A percentile compares a stretch with the other conserved stretches of the same genome.
These are phyloP conservation scores for Syzygium aromaticum DNA, from an alignment of 345 rosid species.

Conservation along the genomic window DNA sequence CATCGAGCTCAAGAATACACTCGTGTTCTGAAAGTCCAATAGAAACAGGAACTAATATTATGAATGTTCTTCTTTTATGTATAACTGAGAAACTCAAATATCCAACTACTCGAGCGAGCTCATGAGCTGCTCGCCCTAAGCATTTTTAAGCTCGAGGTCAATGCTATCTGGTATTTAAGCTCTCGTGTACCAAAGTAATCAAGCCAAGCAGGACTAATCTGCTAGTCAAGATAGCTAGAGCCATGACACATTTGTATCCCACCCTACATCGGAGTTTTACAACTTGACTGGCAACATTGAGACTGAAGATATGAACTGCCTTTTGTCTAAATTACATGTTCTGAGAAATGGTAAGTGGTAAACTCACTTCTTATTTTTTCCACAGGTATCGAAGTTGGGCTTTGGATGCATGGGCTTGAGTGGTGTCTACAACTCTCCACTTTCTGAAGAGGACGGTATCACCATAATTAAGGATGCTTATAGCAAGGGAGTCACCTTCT, in stretches of 20 bases:
- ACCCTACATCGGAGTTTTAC: background rate
- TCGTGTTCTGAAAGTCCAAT: background rate
- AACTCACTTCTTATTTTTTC: background rate
- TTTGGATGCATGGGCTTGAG: slow-evolving; percentile 40
- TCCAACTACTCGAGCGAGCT: background rate
- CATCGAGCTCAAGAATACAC: background rate
- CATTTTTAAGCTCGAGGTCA: background rate
- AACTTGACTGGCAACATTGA: background rate
- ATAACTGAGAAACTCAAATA: background rate
- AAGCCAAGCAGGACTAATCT: background rate
- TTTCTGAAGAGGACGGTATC: slow-evolving; percentile 33
- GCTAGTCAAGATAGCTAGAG: background rate
- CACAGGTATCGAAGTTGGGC: slow-evolving; percentile 38
- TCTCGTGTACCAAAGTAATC: background rate
- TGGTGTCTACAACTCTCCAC: slow-evolving; percentile 34
- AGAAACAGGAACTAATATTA: background rate
- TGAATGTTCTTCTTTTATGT: background rate
- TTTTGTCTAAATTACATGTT: background rate
- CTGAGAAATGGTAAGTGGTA: background rate
- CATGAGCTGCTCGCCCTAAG: background rate
- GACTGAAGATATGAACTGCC: background rate
- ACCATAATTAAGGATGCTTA: slow-evolving; percentile 29
- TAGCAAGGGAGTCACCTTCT: slow-evolving; percentile 43
- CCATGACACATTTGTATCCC: background rate
- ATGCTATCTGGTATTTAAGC: background rate